Base-by-base conservation (phyloP, 345 rosid species). In the Hypericum perforatum region DNA sequence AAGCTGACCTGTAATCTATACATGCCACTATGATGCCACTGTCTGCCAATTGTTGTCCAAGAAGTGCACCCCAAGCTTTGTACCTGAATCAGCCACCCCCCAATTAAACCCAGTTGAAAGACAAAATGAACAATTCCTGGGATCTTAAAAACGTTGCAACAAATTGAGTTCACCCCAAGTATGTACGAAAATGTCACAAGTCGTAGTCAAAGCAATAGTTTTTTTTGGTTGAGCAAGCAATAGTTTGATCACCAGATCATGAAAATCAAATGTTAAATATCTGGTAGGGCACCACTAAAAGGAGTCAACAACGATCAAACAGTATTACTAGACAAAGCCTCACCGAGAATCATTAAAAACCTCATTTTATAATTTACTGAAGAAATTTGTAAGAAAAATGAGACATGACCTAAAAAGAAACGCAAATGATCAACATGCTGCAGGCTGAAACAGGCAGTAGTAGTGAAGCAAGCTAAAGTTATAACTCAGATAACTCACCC, bases 51-150 rank as follows among this genome's bases (percentile, higher is more conserved):
- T 67, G 63, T 39, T 62, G 58, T 12, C 72, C 67, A 15, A 67
- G 59, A 57, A 67, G 67, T 49, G 67, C 42, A 14, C 72, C 72
- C 72, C 72, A 67, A 45, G 72, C 72, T 57, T 67, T 67, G 45
- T 67, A 62, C 59, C 72, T 67, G 53, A 14, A 57, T 41, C 54
- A 67, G 49, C 38, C 7, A 11, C n/a, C 7, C n/a, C 6, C 48
- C 10, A 45, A n/a, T 45, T 16, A 45, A 9, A 6, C 48, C 11
- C 11, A 7, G n/a, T 11, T 5, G 48, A 45, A 9, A 7, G 48
- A 7, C 11, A 45, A 6, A 45, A 45, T 0, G 9, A 8, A 11
- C 48, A 6, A 0, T 11, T 45, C n/a, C 7, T 11, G 14, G 10
- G 14, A 1, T 22, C 32, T 22, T 1, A 22, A 22, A 22, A 1